phyloP scores from a whole-genome alignment of 1,139 yeast genomes.

The Blastobotrys serpentis region DNA sequence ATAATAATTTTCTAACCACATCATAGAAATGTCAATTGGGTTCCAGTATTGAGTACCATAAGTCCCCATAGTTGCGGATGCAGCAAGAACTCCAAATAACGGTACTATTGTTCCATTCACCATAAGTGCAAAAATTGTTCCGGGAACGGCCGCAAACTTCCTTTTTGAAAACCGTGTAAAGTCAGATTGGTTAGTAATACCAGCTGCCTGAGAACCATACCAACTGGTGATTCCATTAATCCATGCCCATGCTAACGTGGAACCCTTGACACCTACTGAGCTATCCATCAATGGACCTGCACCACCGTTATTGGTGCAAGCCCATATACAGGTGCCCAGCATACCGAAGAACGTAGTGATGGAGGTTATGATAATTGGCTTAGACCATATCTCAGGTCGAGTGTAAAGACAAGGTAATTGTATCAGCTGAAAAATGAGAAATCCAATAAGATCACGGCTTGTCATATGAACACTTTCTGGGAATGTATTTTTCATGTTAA shows the following conservation, averaged over 20 bases:
- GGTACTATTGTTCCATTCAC: constrained; percentile 43
- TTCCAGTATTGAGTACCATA: constrained; percentile 33
- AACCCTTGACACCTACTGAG: constrained; percentile 17
- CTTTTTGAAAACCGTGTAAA: constrained; percentile 42
- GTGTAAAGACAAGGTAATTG: constrained; percentile 32
- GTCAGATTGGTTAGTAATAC: constrained; percentile 46
- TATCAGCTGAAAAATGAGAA: constrained; percentile 34
- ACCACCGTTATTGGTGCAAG: constrained; percentile 27
- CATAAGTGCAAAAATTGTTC: constrained; percentile 29
- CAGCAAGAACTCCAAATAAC: constrained; percentile 40
- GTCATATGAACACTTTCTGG: constrained; percentile 36
- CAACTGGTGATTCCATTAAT: constrained; percentile 28
- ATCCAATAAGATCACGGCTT: constrained; percentile 36
- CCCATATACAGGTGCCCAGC: constrained; percentile 30
- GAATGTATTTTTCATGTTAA: constrained; percentile 35
- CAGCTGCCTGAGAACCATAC: constrained; percentile 27
- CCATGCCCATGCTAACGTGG: constrained; percentile 30
- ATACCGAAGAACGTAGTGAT: constrained; percentile 24
- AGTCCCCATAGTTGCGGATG: constrained; percentile 35
- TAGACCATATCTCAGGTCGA: constrained; percentile 33
- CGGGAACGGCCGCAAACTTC: constrained; percentile 32
- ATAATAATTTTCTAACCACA: constrained; percentile 25
- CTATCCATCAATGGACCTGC: constrained; percentile 28
- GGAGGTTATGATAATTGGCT: constrained; percentile 24
- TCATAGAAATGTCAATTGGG: constrained; percentile 22